Evolutionary conservation across 202 grass and related monocot species (phyloP), one percentile per base, ranked within the genome.

Genomic region (Setaria italica): DNA sequence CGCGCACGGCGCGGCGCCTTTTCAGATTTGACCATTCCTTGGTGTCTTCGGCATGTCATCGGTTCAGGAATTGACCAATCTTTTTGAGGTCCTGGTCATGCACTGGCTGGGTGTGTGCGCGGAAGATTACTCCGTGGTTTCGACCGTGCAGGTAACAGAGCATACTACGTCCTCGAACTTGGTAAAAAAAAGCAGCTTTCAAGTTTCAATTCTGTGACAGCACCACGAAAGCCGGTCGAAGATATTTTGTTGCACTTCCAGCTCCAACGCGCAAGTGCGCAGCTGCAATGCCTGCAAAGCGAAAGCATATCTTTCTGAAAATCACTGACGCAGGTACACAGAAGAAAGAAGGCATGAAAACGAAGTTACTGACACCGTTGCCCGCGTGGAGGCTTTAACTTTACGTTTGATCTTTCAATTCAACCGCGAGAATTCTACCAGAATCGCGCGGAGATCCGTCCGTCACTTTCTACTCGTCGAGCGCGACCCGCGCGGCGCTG

Each of bases 11-110:
- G 16, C 16, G 48, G 15, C 0, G 41, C 11, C 39, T 70, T 60
- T 70, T 50, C 53, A 78, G 74, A 70, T 37, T 71, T 71, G 84
- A 78, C 75, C 64, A 13, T 70, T 85, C 74, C 53, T 59, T 13
- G 11, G 64, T 59, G 41, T 58, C 50, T 4, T 57, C 3, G 21
- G 34, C 49, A 6, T 67, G 71, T 41, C 60, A 45, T 54, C 34
- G 65, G 62, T 4, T 41, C 11, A 2, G 9, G 32, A 65, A 43
- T 33, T 67, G 71, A 84, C 60, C 3, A 1, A 49, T 56, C 71
- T 15, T 46, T 10, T 12, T 20, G 6, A 3, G 20, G 39, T 30
- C 29, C 70, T 29, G 37, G 20, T 43, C 65, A 3, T 11, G 64
- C 54, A 41, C 63, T 8, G 9, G 33, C 63, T 8, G 9, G 33